phyloP scores from a whole-genome alignment of 1,139 yeast genomes.

The Yamadazyma oceani region DNA sequence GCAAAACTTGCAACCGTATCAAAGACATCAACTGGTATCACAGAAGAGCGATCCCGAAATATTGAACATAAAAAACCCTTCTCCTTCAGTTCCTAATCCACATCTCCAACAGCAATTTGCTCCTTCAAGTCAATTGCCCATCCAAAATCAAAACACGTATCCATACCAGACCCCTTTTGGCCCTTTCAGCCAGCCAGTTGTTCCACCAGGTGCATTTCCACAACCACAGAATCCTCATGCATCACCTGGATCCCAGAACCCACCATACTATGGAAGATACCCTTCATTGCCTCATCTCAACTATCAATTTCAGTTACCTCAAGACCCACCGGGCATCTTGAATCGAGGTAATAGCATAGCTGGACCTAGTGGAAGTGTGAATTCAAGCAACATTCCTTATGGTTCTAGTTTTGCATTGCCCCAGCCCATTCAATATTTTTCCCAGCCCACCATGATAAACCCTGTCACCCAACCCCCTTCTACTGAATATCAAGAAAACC shows the following conservation, averaged over 20 bases:
- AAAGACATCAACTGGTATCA: conserved; percentile 1
- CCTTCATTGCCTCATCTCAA: conserved; percentile 1
- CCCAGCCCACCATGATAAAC: not conserved
- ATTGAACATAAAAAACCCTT: not conserved
- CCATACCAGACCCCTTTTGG: not conserved
- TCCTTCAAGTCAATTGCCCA: too few relatives aligned
- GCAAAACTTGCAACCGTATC: too few relatives aligned
- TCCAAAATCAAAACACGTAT: too few relatives aligned
- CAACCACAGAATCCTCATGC: not conserved
- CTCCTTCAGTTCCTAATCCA: conserved; percentile 1
- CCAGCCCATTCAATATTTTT: not conserved
- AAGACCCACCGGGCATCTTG: too few relatives aligned
- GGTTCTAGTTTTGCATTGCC: not conserved
- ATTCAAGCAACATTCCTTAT: not conserved
- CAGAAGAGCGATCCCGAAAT: not conserved
- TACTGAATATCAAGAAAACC: not conserved
- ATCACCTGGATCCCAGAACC: not conserved
- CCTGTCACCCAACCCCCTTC: not conserved
- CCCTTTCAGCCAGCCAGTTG: not conserved
- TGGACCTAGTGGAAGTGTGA: too few relatives aligned
- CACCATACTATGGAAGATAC: not conserved
- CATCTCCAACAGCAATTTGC: too few relatives aligned
- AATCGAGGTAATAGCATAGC: too few relatives aligned
- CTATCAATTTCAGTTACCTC: not conserved
- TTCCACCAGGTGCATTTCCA: not conserved